A percentile compares a stretch with the other conserved stretches of the same genome.
These are phyloP conservation scores for Haplosporangium gracile DNA, from an alignment of 192 early-diverging fungal genomes.

Conservation along the genomic window DNA sequence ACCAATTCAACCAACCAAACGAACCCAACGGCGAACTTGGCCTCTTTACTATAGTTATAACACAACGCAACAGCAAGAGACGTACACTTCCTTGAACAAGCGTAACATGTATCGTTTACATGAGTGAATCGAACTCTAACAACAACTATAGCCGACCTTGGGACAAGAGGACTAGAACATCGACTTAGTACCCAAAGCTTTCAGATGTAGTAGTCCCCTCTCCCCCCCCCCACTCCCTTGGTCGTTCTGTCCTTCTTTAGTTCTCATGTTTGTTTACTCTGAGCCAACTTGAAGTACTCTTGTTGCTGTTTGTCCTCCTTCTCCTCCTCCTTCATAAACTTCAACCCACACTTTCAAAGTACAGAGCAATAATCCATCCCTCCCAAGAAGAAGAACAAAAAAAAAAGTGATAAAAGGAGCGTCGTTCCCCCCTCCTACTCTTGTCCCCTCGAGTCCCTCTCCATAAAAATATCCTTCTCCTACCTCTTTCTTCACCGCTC, in stretches of 20 bases:
- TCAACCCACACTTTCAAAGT: neutral
- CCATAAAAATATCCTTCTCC: neutral
- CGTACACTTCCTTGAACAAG: neutral
- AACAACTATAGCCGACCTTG: neutral
- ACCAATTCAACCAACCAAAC: no score
- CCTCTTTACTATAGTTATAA: no score
- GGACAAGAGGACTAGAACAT: neutral
- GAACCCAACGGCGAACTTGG: no score
- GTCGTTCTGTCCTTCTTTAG: neutral
- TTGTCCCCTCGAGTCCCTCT: conserved; percentile 4
- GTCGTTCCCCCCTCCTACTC: neutral
- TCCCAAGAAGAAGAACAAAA: neutral
- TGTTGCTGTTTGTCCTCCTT: neutral
- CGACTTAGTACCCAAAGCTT: neutral
- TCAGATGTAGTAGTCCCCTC: no score
- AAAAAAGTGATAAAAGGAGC: neutral
- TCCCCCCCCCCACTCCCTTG: no score
- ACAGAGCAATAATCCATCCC: neutral
- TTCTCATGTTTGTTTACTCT: neutral
- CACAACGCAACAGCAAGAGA: neutral
- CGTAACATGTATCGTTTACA: neutral
- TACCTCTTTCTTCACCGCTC: neutral
- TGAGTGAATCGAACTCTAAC: conserved; percentile 5
- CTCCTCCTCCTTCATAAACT: neutral
- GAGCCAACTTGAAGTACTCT: neutral